A percentile compares a stretch with the other conserved stretches of the same genome.
These are phyloP conservation scores for Lactifluus subvellereus DNA, from an alignment of 768 basidiomycete species.

Conservation along the genomic window DNA sequence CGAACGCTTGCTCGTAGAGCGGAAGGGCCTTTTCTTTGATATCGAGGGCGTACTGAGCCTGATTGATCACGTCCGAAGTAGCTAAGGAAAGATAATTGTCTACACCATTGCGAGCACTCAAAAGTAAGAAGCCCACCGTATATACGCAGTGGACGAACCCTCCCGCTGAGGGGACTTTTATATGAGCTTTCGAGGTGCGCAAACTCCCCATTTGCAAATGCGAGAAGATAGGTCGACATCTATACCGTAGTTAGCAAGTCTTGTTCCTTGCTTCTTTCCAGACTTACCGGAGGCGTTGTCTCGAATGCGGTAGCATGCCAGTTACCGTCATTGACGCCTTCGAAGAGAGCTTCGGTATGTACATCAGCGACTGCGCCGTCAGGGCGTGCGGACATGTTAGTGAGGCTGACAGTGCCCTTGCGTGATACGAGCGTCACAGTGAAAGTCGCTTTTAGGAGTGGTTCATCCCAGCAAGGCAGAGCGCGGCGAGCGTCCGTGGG, in stretches of 20 bases:
- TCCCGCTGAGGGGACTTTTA: constrained; percentile 72
- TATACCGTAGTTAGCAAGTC: constrained; percentile 22
- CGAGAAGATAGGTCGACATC: constrained; percentile 88
- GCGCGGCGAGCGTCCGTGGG: constrained; percentile 79
- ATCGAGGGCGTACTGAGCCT: constrained; percentile 82
- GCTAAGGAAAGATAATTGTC: constrained; percentile 38
- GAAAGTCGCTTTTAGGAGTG: constrained; percentile 81
- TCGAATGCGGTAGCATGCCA: constrained; percentile 86
- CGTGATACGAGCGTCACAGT: constrained; percentile 75
- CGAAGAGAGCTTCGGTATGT: constrained; percentile 19
- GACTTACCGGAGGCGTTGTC: constrained; percentile 60
- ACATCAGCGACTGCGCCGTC: constrained; percentile 37
- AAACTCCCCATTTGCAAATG: constrained; percentile 80
- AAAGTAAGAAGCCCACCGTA: constrained; percentile 47
- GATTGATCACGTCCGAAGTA: constrained; percentile 75
- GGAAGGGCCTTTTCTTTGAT: constrained; percentile 78
- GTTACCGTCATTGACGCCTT: constrained; percentile 32
- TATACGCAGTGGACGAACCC: constrained; percentile 74
- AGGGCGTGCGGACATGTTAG: constrained; percentile 79
- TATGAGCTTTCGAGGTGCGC: constrained; percentile 68
- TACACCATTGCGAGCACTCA: constrained; percentile 1
- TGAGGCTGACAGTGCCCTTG: constrained; percentile 65
- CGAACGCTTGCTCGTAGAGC: constrained; percentile 88
- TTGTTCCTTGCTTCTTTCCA: not conserved
- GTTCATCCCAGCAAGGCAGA: constrained; percentile 93